Conservation (phyloP, 1,284 basidiomycete genomes). For the Sphagnurus paluster region DNA sequence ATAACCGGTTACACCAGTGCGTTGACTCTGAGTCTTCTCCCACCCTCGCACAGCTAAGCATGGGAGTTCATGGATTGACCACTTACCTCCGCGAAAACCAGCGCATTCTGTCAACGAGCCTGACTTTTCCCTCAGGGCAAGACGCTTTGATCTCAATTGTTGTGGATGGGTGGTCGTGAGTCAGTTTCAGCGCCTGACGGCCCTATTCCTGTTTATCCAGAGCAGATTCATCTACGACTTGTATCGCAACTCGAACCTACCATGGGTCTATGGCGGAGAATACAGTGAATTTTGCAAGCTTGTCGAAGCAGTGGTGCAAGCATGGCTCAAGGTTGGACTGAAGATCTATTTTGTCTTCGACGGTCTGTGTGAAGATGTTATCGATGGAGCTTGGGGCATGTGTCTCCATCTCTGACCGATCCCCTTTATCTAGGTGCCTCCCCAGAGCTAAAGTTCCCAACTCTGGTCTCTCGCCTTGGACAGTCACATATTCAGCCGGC, state of each 20-base stretch:
- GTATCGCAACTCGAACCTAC: slow-evolving; percentile 60
- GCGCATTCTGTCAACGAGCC: slow-evolving; percentile 54
- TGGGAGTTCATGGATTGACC: slow-evolving; percentile 84
- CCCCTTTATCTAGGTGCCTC: slow-evolving; percentile 53
- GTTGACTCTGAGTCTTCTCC: too few species aligned
- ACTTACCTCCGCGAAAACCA: slow-evolving; percentile 78
- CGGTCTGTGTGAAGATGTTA: slow-evolving; percentile 50
- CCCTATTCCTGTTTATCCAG: slow-evolving; percentile 13
- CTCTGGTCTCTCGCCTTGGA: slow-evolving; percentile 59
- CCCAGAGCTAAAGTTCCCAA: slow-evolving; percentile 75
- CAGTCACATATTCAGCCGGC: slow-evolving; percentile 62
- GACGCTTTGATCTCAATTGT: slow-evolving; percentile 46
- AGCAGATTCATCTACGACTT: slow-evolving; percentile 81
- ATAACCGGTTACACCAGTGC: too few species aligned
- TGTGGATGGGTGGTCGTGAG: slow-evolving; percentile 90
- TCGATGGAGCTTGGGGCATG: slow-evolving; percentile 11
- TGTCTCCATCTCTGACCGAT: slow-evolving; percentile 27
- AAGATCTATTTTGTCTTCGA: slow-evolving; percentile 89
- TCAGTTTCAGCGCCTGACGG: slow-evolving; percentile 25
- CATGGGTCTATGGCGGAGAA: slow-evolving; percentile 89
- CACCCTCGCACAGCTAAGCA: too few species aligned
- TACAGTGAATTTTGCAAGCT: slow-evolving; percentile 60
- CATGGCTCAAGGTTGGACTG: slow-evolving; percentile 76
- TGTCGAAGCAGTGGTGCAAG: slow-evolving; percentile 54
- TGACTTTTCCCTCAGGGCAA: slow-evolving; percentile 36